Evolutionary conservation across 192 early-diverging fungal genomes (phyloP).

Genomic region (Coemansia sp.): DNA sequence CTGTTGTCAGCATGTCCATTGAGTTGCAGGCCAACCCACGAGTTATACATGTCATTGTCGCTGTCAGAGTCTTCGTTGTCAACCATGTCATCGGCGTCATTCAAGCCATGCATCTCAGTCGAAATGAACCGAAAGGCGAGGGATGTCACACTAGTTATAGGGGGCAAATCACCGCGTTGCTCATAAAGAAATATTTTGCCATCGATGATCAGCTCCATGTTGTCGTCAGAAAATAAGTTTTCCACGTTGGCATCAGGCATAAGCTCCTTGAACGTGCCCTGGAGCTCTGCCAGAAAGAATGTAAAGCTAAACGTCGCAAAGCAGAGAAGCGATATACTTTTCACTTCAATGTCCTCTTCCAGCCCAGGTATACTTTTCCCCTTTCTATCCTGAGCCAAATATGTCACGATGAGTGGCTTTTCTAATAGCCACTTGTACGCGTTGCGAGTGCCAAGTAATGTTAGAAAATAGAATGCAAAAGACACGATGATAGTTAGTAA

Average conservation of each 20-base stretch:
- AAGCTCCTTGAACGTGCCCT: neutral
- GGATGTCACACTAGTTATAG: neutral
- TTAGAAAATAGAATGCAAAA: neutral
- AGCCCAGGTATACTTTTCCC: neutral
- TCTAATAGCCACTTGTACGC: neutral
- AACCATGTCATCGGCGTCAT: neutral
- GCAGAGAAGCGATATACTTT: neutral
- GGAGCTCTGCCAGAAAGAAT: neutral
- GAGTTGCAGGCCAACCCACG: neutral
- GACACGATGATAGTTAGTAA: too few relatives aligned
- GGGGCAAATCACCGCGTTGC: neutral
- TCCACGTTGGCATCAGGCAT: neutral
- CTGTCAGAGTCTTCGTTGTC: too few relatives aligned
- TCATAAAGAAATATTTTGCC: neutral
- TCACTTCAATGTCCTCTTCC: neutral
- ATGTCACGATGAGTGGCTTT: neutral
- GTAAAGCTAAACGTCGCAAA: neutral
- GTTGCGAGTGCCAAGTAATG: neutral
- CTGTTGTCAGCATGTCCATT: too few relatives aligned
- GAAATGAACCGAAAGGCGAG: neutral
- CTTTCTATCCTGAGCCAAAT: neutral
- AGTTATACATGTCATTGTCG: neutral
- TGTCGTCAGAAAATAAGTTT: neutral
- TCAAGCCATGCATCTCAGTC: neutral
- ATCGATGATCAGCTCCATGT: neutral